phyloP scores from a whole-genome alignment of 1,139 yeast species.

The Pichia sp. region DNA sequence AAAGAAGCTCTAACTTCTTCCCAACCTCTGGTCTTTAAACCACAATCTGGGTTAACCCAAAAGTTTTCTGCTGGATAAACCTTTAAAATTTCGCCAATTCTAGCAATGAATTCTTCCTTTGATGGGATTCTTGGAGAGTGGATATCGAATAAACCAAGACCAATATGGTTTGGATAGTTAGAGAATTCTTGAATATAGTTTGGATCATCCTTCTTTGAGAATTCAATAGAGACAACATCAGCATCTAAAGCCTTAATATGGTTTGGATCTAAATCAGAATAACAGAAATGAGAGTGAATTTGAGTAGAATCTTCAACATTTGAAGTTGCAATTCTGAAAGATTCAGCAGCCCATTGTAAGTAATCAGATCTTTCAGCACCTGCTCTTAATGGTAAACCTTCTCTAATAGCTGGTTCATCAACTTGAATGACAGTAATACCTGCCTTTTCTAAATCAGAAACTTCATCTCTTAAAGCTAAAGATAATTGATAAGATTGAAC shows the following conservation, averaged over 20 bases:
- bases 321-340: constrained; percentile 98
- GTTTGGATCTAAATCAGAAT: constrained; percentile 98
- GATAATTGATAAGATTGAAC: constrained; percentile 96
- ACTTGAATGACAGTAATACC: constrained; percentile 98
- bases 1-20: constrained; percentile 66
- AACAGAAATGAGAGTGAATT: constrained; percentile 99
- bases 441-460: constrained; percentile 94
- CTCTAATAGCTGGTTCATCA: constrained; percentile 99
- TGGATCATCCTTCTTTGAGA: constrained; percentile 99
- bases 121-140: constrained; percentile 99
- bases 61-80: constrained; percentile 96
- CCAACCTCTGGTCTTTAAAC: constrained; percentile 85
- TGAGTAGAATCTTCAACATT: constrained; percentile 94
- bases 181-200: constrained; percentile 96
- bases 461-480: constrained; percentile 97
- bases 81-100: constrained; percentile 91
- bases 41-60: constrained; percentile 99
- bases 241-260: constrained; percentile 99
- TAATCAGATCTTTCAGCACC: constrained; percentile 96
- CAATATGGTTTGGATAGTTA: constrained; percentile 98
- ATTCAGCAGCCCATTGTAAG: constrained; percentile 98
- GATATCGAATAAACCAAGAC: constrained; percentile 97
- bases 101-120: constrained; percentile 87
- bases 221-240: constrained; percentile 97
- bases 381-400: constrained; percentile 98